Base-by-base conservation (phyloP, 805 yeast species). In the Wickerhamiella galacta region DNA sequence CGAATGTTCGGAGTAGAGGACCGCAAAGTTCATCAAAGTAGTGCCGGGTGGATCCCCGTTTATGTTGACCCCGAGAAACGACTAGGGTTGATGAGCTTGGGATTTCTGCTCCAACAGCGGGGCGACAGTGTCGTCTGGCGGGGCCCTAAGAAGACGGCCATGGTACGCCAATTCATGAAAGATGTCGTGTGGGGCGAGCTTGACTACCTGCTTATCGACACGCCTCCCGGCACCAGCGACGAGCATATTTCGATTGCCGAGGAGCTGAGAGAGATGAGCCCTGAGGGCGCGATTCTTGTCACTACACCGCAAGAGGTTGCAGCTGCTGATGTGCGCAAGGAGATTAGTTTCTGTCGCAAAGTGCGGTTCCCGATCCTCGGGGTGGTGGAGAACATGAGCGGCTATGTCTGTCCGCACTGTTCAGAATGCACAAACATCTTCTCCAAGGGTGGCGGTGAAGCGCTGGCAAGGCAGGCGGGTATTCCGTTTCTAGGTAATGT, bases 151-250 rank as follows among this genome's bases (percentile, higher is more conserved):
- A 90, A 92, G 51, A 85, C 95, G 0, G 95, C 95, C 10, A 90
- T 90, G 96, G 79, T 90, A 23, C 68, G 85, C 39, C 99, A 90
- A 57, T 87, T 90, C 50, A 61, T 92, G 26, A 69, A 71, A 39
- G 96, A 90, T 51, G 94, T 87, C 2, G 69, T 70, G 19, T 90
- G 99, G 99, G 94, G 82, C 0, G 67, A 64, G 14, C 59, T 66
- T 18, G 71, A 81, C 35, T 87, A 79, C 49, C 56, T 87, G 35
- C 57, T 90, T 20, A 83, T 90, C 4, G 99, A 90, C 52, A 90
- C 99, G 0, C 99, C 99, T 1, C 99, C 99, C 0, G 99, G 99
- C 0, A 90, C 99, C 0, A 78, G 94, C 0, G 99, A 90, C 54
- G 99, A 90, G 52, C 99, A 90, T 52, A 90, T 90, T 24, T 83